Percentiles rank a stretch among this genome's conserved stretches.
Evolutionary conservation across 2,329 filamentous ascomycete genomes (phyloP).

Genomic region (Alternaria panax): DNA sequence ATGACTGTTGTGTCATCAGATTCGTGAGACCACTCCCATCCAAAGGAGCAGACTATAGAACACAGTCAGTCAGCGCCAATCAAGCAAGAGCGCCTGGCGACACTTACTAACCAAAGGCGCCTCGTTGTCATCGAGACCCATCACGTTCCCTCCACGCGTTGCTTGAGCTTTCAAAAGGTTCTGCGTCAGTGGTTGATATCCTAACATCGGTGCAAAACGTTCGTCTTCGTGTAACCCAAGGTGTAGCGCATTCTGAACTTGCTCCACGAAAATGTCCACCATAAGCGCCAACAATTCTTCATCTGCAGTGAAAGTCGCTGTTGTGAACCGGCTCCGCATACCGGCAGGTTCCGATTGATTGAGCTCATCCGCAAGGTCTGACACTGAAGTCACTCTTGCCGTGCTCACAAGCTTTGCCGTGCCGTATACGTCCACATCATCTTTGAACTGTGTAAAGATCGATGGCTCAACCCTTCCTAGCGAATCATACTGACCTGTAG

Average conservation of each 20-base stretch:
- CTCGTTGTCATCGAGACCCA: neutral
- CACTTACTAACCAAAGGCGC: neutral
- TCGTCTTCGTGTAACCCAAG: neutral
- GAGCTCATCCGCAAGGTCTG: slow-evolving; percentile 2
- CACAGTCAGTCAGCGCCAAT: neutral
- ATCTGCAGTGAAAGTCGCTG: neutral
- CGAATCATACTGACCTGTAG: neutral
- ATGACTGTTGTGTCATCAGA: neutral
- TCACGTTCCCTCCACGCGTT: neutral
- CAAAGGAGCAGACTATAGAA: neutral
- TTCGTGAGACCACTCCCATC: slow-evolving; percentile 3
- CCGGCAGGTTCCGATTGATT: slow-evolving; percentile 3
- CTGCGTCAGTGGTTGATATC: neutral
- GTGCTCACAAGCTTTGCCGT: slow-evolving; percentile 6
- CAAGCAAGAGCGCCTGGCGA: neutral
- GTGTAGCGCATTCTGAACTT: neutral
- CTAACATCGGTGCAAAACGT: slow-evolving; percentile 1
- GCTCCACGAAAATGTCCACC: neutral
- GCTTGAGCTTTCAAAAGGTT: neutral
- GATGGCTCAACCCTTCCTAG: slow-evolving; percentile 1
- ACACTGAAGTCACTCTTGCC: slow-evolving; percentile 4
- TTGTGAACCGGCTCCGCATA: slow-evolving; percentile 1
- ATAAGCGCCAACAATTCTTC: neutral
- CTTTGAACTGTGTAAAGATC: slow-evolving; percentile 6
- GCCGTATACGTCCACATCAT: neutral